Conservation (phyloP, 2,329 filamentous ascomycete species). For the Fusarium haematococcum region DNA sequence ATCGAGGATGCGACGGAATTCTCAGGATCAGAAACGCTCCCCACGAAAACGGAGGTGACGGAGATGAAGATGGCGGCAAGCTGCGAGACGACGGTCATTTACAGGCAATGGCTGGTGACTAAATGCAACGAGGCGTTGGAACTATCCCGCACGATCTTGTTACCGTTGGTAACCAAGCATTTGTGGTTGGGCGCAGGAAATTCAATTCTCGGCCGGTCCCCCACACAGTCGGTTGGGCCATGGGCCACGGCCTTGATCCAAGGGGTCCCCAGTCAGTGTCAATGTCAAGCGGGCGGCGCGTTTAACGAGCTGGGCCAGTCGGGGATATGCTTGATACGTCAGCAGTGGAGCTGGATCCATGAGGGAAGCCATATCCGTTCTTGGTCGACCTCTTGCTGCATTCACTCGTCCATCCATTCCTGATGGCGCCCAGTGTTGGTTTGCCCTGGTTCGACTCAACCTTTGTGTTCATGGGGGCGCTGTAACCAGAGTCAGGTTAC, state of each 20-base stretch:
- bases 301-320: constrained; percentile 9
- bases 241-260: constrained; percentile 13
- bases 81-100: neutral
- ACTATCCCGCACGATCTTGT: constrained; percentile 20
- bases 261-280: constrained; percentile 5
- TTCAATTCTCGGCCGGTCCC: constrained; percentile 25
- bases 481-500: constrained; percentile 8
- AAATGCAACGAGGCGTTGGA: constrained; percentile 4
- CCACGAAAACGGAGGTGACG: neutral
- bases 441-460: neutral
- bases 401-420: neutral
- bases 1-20: neutral
- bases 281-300: constrained; percentile 12
- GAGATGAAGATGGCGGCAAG: neutral
- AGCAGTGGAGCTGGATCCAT: constrained; percentile 32
- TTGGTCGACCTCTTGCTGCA: neutral
- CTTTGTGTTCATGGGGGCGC: neutral
- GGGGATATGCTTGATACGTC: constrained; percentile 36
- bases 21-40: neutral
- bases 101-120: constrained; percentile 8
- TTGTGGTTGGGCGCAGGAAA: constrained; percentile 16
- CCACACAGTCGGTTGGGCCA: constrained; percentile 30
- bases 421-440: neutral
- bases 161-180: constrained; percentile 26
- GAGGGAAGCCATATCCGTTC: neutral